phyloP scores from a whole-genome alignment of 2,329 filamentous ascomycete species.

The Didymella pinodella region DNA sequence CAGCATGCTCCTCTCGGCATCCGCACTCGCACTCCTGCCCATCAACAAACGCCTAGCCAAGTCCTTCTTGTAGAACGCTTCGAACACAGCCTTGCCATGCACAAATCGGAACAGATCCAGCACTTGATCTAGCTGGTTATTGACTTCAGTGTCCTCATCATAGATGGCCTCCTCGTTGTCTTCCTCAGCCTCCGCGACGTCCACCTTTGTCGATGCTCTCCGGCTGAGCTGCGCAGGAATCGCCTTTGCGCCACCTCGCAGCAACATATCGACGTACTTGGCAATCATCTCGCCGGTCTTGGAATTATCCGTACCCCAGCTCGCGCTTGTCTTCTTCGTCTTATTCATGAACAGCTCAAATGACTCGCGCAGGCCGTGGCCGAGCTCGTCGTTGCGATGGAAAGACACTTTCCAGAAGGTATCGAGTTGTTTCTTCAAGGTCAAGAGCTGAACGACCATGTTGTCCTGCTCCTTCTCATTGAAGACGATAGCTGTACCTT shows the following conservation, averaged over 20 bases:
- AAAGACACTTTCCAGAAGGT: conserved; percentile 80
- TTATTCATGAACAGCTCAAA: conserved; percentile 95
- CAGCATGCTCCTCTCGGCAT: conserved; percentile 96
- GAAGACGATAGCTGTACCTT: conserved; percentile 79
- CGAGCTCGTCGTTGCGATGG: conserved; percentile 75
- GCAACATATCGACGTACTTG: conserved; percentile 89
- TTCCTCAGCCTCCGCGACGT: conserved; percentile 68
- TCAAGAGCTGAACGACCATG: conserved; percentile 85
- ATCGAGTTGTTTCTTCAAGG: conserved; percentile 81
- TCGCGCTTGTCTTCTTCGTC: conserved; percentile 71
- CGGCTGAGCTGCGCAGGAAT: conserved; percentile 74
- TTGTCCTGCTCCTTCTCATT: conserved; percentile 79
- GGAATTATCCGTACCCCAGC: conserved; percentile 82
- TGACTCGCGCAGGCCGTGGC: conserved; percentile 80
- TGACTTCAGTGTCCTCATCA: conserved; percentile 91
- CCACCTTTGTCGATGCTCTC: conserved; percentile 59
- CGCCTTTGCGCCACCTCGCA: conserved; percentile 86
- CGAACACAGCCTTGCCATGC: conserved; percentile 95
- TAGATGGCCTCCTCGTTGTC: conserved; percentile 68
- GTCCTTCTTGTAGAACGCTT: conserved; percentile 99
- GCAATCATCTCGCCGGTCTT: conserved; percentile 99
- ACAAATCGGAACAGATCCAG: conserved; percentile 96
- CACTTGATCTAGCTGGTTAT: conserved; percentile 89
- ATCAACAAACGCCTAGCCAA: conserved; percentile 88
- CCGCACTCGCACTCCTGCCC: conserved; percentile 89